Conservation (phyloP, 2,329 filamentous ascomycete species). For the Triangularia verruculosa region DNA sequence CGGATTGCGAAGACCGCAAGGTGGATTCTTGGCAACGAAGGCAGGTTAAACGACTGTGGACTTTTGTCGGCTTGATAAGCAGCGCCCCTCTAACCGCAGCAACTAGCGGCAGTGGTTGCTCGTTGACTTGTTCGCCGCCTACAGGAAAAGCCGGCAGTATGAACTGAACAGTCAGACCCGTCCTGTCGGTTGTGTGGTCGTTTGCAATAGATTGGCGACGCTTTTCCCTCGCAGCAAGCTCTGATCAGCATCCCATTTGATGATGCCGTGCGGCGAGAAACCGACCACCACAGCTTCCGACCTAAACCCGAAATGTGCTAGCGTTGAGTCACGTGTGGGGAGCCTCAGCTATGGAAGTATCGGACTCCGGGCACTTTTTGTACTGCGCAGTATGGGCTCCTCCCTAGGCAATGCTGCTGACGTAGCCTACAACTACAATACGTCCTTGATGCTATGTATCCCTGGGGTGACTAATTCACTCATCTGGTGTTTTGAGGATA, state of each 20-base stretch:
- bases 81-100: background rate
- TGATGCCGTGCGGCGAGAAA: constrained; percentile 14
- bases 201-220: no score
- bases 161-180: background rate
- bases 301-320: constrained; percentile 11
- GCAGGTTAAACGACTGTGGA: background rate
- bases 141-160: background rate
- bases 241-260: constrained; percentile 12
- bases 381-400: background rate
- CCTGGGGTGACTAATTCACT: background rate
- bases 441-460: background rate
- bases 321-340: constrained; percentile 17
- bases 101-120: background rate
- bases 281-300: constrained; percentile 5
- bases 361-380: background rate
- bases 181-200: background rate
- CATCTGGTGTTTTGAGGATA: background rate
- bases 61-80: background rate
- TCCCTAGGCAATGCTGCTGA: background rate
- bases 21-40: background rate
- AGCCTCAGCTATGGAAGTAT: background rate
- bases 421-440: background rate
- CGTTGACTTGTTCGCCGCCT: background rate
- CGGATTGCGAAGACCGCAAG: background rate
- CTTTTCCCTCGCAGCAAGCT: background rate